Evolutionary conservation across 208 protist genomes (phyloP), one percentile per base, ranked within the genome.

Genomic region (Angomonas desouzai): DNA sequence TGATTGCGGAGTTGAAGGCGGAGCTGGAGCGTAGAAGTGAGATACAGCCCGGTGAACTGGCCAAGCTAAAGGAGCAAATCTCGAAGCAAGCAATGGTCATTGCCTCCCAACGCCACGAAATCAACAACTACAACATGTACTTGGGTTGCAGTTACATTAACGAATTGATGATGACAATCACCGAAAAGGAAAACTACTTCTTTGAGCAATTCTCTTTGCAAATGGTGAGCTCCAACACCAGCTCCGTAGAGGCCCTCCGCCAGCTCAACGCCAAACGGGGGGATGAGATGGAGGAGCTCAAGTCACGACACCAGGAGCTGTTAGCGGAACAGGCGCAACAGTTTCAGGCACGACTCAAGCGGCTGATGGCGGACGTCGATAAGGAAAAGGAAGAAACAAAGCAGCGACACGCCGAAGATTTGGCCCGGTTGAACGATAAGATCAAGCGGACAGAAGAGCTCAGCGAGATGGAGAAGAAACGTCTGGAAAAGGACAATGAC

Each of bases 401-500:
- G n/a, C 62, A 76, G 48, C 61, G 68, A 7, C 79, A 85, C 67
- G 55, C 60, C 25, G 74, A 80, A 1, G 73, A 72, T 2, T 47
- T 83, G 25, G 66, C 80, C 11, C 62, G 71, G 40, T 38, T 80
- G 13, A 72, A 86, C 55, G 71, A 74, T 16, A 76, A 70, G 34
- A 58, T 91, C 59, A 71, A 79, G 56, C 72, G 70, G 49, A 81
- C 68, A 48, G 76, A 76, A 43, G 77, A 82, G 43, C 59, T 83
- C 0, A 78, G 73, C 28, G 80, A 85, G 25, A 20, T 73, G 55
- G 79, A 83, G 61, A 68, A 65, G 45, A 77, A 74, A 63, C 73
- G 70, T 16, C 45, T 56, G 30, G 76, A 79, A 40, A 53, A 72
- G 16, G 81, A 87, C 27, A 84, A 79, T 48, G 79, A 86, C 40